Conservation (phyloP, 441 rosid genomes). For the Aquilaria agallochum region DNA sequence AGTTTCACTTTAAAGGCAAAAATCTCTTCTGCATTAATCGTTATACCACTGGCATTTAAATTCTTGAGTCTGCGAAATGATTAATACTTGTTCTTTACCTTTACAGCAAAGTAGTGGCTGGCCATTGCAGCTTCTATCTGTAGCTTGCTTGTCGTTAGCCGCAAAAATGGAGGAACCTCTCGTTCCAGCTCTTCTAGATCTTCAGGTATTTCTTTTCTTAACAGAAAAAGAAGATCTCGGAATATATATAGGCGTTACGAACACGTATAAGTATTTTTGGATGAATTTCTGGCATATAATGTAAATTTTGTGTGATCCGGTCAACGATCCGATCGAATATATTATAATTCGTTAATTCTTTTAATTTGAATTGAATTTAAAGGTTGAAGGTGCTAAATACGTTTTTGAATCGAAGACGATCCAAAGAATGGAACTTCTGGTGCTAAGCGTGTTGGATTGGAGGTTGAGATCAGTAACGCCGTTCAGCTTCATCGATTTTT, state of each 20-base stretch:
- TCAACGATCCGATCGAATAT: too few species aligned
- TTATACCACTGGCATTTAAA: too few species aligned
- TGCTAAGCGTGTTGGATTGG: conserved; percentile 81
- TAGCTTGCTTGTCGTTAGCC: conserved; percentile 93
- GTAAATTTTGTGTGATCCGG: too few species aligned
- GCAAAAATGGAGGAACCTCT: conserved; percentile 98
- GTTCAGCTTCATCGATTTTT: conserved; percentile 70
- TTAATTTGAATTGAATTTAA: not conserved
- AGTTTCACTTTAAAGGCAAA: too few species aligned
- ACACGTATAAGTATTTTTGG: too few species aligned
- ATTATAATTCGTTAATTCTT: too few species aligned
- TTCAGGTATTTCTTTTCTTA: conserved; percentile 49
- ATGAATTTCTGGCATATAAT: too few species aligned
- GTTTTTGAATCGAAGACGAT: conserved; percentile 83
- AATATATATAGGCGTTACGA: not conserved
- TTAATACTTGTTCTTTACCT: conserved; percentile 5
- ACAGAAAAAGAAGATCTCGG: not conserved
- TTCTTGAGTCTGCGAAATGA: conserved; percentile 1
- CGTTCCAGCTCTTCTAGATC: conserved; percentile 78
- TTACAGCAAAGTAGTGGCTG: conserved; percentile 68
- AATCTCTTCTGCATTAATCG: too few species aligned
- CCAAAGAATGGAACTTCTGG: conserved; percentile 90
- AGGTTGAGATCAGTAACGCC: conserved; percentile 94
- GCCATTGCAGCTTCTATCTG: conserved; percentile 89
- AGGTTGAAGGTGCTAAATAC: conserved; percentile 75